Evolutionary conservation across 208 protist species (phyloP), one percentile per base, ranked within the genome.

Genomic region (Kentomonas sorsogonicus): DNA sequence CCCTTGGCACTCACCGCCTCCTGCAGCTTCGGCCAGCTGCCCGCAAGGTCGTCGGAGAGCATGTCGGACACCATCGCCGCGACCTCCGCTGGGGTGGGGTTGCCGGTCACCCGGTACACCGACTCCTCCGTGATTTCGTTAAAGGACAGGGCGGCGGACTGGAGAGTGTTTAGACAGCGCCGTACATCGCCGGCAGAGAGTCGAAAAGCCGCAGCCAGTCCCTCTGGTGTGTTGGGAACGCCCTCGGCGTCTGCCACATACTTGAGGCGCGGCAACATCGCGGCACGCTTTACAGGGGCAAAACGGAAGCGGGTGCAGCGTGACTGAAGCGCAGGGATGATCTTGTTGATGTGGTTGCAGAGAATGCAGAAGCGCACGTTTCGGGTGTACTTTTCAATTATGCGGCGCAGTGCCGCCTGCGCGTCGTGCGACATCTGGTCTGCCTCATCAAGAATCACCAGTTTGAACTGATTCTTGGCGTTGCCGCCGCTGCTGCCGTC

Each of bases 361-460:
- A 99, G 89, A 6, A 99, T 82, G 69, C 97, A 99, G 60, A 99
- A 99, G 30, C 98, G 90, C 15, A 95, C 94, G 66, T 98, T 99
- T 38, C 64, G 74, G 0, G 97, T 98, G 78, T 98, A 99, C 66
- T 98, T 97, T 73, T 99, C 98, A 48, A 99, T 99, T 0, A 99
- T 86, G 53, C 98, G 83, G 33, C 98, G 87, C 23, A 99, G 79
- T n/a, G 98, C 98, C 0, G 96, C 83, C 77, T 99, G 98, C 0
- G 98, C 98, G 30, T 87, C 84, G 57, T 91, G 78, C 7, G 97
- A 99, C 98, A 99, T 99, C 30, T 97, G 91, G 81, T 99, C 98
- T 9, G 97, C 97, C 79, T 99, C 98, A 74, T 99, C 98, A 2
- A 99, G 86, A 23, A 99, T 94, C 51, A 99, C 96, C 1, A 99